Conservation (phyloP, 371 early-diverging fungal genomes). For the Dinochytrium kinnereticum region DNA sequence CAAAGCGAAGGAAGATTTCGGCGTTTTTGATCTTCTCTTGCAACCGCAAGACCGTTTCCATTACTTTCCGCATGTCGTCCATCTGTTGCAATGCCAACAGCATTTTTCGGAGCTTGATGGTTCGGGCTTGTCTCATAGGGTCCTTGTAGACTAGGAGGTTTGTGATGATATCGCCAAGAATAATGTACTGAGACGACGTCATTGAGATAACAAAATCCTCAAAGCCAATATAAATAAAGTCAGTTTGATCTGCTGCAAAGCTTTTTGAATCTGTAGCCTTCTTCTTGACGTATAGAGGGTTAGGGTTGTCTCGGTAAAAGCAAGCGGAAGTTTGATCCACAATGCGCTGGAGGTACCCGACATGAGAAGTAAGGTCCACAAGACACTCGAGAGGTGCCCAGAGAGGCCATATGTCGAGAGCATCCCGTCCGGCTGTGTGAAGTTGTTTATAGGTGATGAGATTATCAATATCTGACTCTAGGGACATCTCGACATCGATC, state of each 20-base stretch:
- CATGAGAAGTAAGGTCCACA: conserved; percentile 57
- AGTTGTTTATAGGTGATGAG: conserved; percentile 56
- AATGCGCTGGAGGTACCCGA: conserved; percentile 71
- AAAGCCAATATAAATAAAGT: conserved; percentile 61
- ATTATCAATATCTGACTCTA: conserved; percentile 39
- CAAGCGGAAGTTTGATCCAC: conserved; percentile 73
- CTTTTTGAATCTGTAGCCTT: conserved; percentile 10
- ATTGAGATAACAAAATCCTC: conserved; percentile 67
- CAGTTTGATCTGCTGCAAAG: conserved; percentile 65
- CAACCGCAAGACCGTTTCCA: conserved; percentile 65
- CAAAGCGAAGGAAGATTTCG: conserved; percentile 41
- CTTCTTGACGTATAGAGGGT: conserved; percentile 65
- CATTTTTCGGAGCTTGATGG: conserved; percentile 73
- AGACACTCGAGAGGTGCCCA: conserved; percentile 90
- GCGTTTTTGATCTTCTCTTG: conserved; percentile 68
- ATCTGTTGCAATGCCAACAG: conserved; percentile 70
- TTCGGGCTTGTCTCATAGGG: conserved; percentile 73
- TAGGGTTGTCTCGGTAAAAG: conserved; percentile 79
- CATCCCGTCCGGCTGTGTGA: conserved; percentile 30
- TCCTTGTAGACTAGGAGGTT: conserved; percentile 84
- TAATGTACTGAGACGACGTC: conserved; percentile 75
- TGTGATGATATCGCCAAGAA: conserved; percentile 72
- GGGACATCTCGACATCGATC: conserved; percentile 58
- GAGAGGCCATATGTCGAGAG: conserved; percentile 66
- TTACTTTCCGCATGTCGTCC: conserved; percentile 41